A percentile compares a stretch with the other conserved stretches of the same genome.
Conservation (phyloP, 176 grass and related monocot species). For the Alloteropsis semialata region DNA sequence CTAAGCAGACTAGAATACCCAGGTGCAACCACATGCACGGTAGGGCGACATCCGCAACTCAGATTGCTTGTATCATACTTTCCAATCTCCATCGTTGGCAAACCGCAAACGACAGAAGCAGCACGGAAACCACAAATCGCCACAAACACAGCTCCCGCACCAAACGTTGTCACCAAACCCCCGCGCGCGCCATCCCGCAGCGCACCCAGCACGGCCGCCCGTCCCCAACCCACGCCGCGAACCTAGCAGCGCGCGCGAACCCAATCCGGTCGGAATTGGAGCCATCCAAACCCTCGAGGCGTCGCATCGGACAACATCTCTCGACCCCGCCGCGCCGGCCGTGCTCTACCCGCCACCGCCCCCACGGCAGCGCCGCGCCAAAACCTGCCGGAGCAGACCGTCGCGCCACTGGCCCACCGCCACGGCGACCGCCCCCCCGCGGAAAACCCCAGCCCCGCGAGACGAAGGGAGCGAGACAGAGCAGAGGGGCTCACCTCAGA, state of each 20-base stretch:
- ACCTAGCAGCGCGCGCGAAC: neutral
- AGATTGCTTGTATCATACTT: neutral
- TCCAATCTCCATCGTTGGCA: neutral
- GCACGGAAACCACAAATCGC: neutral
- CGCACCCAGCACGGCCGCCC: neutral
- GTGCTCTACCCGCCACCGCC: neutral
- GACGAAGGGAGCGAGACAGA: neutral
- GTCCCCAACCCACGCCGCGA: neutral
- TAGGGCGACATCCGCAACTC: neutral
- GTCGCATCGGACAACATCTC: neutral
- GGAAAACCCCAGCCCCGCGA: neutral
- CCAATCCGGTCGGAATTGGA: neutral
- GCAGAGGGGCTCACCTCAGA: constrained; percentile 11
- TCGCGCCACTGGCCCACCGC: too few species aligned
- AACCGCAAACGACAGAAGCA: neutral
- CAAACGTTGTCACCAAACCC: neutral
- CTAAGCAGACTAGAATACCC: neutral
- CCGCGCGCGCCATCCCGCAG: neutral
- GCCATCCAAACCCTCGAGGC: neutral
- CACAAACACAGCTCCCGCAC: neutral
- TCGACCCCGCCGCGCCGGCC: neutral
- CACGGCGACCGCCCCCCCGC: neutral
- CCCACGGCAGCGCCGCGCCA: neutral
- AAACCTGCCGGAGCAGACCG: neutral
- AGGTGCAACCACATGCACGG: neutral